These are phyloP conservation scores for Linnemannia elongata DNA, from an alignment of 192 early-diverging fungal species.

Conservation along the genomic window DNA sequence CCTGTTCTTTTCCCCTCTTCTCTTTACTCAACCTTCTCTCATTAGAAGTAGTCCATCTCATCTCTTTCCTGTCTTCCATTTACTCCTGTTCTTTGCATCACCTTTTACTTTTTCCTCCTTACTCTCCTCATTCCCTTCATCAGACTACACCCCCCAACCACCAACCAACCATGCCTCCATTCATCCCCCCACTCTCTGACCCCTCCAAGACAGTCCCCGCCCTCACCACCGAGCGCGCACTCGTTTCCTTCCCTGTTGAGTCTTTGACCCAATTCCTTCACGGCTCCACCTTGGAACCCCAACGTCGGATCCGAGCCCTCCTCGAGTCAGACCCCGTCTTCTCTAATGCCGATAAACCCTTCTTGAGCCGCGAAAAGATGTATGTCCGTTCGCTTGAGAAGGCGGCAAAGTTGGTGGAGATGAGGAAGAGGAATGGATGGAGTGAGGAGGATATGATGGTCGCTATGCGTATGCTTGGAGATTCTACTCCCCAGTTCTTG, in stretches of 20 bases:
- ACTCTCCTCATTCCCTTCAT: not conserved
- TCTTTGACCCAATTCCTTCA: slow-evolving; percentile 82
- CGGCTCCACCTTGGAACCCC: slow-evolving; percentile 62
- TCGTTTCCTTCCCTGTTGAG: slow-evolving; percentile 78
- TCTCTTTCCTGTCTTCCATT: not conserved
- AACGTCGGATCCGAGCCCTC: slow-evolving; percentile 30
- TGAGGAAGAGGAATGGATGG: slow-evolving; percentile 79
- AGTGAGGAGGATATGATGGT: slow-evolving; percentile 77
- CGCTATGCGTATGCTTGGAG: slow-evolving; percentile 67
- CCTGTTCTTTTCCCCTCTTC: not conserved
- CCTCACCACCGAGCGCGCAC: slow-evolving; percentile 73
- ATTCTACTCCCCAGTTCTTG: slow-evolving; percentile 61
- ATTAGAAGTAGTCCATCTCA: not conserved
- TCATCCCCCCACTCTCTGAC: slow-evolving; percentile 48
- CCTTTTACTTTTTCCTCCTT: too few relatives aligned
- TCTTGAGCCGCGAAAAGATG: slow-evolving; percentile 45
- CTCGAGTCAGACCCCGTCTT: slow-evolving; percentile 60
- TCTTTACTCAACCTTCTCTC: not conserved
- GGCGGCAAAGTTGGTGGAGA: slow-evolving; percentile 61
- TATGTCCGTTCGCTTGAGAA: slow-evolving; percentile 58
- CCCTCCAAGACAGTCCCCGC: slow-evolving; percentile 31
- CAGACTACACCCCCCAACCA: not conserved
- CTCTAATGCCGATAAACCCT: slow-evolving; percentile 54
- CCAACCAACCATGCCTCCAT: slow-evolving; percentile 39
- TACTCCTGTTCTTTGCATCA: too few relatives aligned